Evolutionary conservation across 1,284 basidiomycete species (phyloP).

Genomic region (Chiua sp.): DNA sequence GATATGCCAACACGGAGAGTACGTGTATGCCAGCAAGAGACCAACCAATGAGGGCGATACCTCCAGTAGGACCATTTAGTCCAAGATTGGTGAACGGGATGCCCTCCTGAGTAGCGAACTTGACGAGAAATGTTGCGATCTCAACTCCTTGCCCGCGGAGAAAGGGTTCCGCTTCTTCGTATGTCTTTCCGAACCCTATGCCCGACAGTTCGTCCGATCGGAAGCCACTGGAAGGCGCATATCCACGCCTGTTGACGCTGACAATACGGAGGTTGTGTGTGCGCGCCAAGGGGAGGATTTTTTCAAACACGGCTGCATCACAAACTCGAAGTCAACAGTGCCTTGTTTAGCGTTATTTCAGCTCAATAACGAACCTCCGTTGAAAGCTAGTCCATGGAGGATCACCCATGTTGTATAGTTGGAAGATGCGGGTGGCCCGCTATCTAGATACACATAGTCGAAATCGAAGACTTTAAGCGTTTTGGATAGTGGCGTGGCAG

Average conservation of each 20-base stretch:
- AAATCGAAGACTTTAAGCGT: slow-evolving; percentile 20
- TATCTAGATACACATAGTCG: slow-evolving; percentile 28
- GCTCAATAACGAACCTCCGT: slow-evolving; percentile 21
- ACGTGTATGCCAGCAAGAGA: slow-evolving; percentile 24
- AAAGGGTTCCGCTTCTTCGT: slow-evolving; percentile 23
- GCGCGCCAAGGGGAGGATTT: slow-evolving; percentile 28
- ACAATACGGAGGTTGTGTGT: slow-evolving; percentile 31
- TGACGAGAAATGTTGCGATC: slow-evolving; percentile 28
- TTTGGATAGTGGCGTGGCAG: slow-evolving; percentile 4
- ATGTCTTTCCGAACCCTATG: slow-evolving; percentile 20
- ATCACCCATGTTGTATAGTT: slow-evolving; percentile 31
- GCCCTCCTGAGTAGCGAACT: slow-evolving; percentile 23
- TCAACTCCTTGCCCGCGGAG: slow-evolving; percentile 28
- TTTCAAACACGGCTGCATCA: slow-evolving; percentile 18
- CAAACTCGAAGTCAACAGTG: too few relatives aligned
- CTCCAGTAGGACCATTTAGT: slow-evolving; percentile 11
- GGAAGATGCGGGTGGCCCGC: slow-evolving; percentile 20
- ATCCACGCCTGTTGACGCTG: slow-evolving; percentile 32
- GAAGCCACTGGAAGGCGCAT: slow-evolving; percentile 31
- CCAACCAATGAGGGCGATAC: slow-evolving; percentile 32
- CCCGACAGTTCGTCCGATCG: slow-evolving; percentile 10
- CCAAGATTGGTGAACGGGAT: slow-evolving; percentile 24
- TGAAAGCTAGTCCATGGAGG: slow-evolving; percentile 28
- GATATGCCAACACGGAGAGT: slow-evolving; percentile 22
- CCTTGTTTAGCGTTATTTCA: too few relatives aligned